Evolutionary conservation across 1,284 basidiomycete species (phyloP).

Genomic region (Cryptococcus sp.): DNA sequence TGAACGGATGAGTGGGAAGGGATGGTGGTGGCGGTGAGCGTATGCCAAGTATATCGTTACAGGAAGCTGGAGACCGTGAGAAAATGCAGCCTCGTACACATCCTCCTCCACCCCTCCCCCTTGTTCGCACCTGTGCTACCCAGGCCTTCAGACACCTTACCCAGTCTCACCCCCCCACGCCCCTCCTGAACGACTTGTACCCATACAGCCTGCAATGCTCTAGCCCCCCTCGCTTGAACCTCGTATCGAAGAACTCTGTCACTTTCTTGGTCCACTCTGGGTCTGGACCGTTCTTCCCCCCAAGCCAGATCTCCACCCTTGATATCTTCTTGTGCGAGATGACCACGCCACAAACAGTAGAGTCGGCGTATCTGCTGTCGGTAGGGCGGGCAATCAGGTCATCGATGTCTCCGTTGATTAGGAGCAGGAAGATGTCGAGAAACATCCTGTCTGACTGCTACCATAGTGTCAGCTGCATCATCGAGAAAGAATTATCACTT

Average conservation of each 20-base stretch:
- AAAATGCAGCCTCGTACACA: too few relatives aligned
- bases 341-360: constrained; percentile 29
- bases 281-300: constrained; percentile 21
- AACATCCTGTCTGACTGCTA: constrained; percentile 29
- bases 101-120: too few relatives aligned
- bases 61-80: too few relatives aligned
- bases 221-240: not conserved
- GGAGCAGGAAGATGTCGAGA: constrained; percentile 24
- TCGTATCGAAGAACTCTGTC: not conserved
- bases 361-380: not conserved
- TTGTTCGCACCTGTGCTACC: not conserved
- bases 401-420: constrained; percentile 23
- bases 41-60: too few relatives aligned
- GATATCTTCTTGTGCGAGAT: constrained; percentile 23
- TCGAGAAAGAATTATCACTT: not conserved
- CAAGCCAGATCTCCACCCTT: constrained; percentile 40
- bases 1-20: too few relatives aligned
- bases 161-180: not conserved
- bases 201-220: constrained; percentile 12
- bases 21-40: too few relatives aligned
- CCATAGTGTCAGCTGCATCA: not conserved
- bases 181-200: constrained; percentile 10
- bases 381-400: constrained; percentile 13
- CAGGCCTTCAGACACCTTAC: not conserved
- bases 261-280: constrained; percentile 17